Evolutionary conservation across 2,329 filamentous ascomycete species (phyloP), one percentile per base, ranked within the genome.

Genomic region (Aureobasidium sp.): DNA sequence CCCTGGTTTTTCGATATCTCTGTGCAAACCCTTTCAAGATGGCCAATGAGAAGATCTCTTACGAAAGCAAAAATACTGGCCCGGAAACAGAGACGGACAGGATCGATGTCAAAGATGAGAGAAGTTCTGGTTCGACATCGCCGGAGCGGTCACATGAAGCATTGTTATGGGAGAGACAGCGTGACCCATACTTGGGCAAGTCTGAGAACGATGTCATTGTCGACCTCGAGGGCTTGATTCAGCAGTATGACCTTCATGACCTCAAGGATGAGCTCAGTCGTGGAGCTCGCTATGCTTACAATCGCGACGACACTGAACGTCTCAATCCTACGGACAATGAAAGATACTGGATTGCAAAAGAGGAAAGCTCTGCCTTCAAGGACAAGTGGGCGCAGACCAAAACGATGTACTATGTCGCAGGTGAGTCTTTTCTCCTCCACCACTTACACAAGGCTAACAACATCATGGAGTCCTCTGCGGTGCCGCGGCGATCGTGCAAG

Each of bases 311-410:
- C 7, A 55, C 63, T 22, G 56, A 57, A 4, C 45, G 55, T 17
- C 39, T 55, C 11, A 78, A 75, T 6, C 70, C 87, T 44, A 81
- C 74, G 0, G 71, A 74, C 1, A 73, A 78, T 10, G 85, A 90
- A 63, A 74, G 73, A 35, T 68, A 73, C 2, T 71, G 79, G 4
- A 68, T 89, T 34, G 71, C 76, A 10, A 73, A 76, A 16, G 85
- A 90, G 63, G 74, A 78, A 35, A 78, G 76, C 1, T 76, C 86
- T 62, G 82, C 80, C 56, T 89, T 85, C 85, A 78, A 76, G 5
- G 85, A 89, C 80, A 88, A 57, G 56, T 79, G 76, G 75, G 68
- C 67, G 6, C 75, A 78, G 56, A 74, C 77, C 2, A 59, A 57
- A 39, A 57, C 69, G 16, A 66, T 79, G 11, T 78, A 78, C 61